Conservation (phyloP, 2,329 filamentous ascomycete species). For the Mycosphaerella sp. region DNA sequence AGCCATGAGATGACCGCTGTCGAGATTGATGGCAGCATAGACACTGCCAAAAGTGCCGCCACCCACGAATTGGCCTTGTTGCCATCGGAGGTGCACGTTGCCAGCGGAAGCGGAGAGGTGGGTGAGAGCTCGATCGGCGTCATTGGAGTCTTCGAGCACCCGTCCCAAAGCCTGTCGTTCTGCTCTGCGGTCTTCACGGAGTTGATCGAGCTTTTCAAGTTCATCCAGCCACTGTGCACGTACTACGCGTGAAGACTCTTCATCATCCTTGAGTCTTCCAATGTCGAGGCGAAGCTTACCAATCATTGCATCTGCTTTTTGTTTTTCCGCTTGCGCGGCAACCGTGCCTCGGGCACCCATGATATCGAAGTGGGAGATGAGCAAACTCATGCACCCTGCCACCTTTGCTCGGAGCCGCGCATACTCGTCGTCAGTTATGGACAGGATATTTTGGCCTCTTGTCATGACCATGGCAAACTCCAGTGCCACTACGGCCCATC, state of each 20-base stretch:
- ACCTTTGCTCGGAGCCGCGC: conserved; percentile 76
- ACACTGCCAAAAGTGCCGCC: conserved; percentile 97
- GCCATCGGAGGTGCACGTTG: conserved; percentile 94
- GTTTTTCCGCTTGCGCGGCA: conserved; percentile 88
- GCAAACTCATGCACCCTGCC: conserved; percentile 90
- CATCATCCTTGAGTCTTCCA: conserved; percentile 66
- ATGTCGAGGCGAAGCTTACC: conserved; percentile 72
- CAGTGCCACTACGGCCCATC: conserved; percentile 90
- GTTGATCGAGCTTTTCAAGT: conserved; percentile 69
- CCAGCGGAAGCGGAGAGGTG: conserved; percentile 90
- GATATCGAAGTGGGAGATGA: conserved; percentile 98
- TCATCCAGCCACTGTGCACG: conserved; percentile 67
- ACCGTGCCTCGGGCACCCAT: conserved; percentile 93
- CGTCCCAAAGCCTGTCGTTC: conserved; percentile 83
- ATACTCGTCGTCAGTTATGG: conserved; percentile 83
- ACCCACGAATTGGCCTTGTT: conserved; percentile 96
- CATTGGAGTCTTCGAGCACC: conserved; percentile 89
- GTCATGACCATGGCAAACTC: conserved; percentile 99
- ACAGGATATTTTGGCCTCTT: conserved; percentile 84
- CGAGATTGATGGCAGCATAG: conserved; percentile 94
- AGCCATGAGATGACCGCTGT: conserved; percentile 93
- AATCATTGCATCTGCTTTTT: conserved; percentile 72
- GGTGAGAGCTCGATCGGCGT: conserved; percentile 89
- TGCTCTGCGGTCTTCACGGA: conserved; percentile 69
- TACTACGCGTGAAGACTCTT: conserved; percentile 72